Evolutionary conservation across 2,329 filamentous ascomycete species (phyloP), one percentile per base, ranked within the genome.

Genomic region (Trichoderma polysporum): DNA sequence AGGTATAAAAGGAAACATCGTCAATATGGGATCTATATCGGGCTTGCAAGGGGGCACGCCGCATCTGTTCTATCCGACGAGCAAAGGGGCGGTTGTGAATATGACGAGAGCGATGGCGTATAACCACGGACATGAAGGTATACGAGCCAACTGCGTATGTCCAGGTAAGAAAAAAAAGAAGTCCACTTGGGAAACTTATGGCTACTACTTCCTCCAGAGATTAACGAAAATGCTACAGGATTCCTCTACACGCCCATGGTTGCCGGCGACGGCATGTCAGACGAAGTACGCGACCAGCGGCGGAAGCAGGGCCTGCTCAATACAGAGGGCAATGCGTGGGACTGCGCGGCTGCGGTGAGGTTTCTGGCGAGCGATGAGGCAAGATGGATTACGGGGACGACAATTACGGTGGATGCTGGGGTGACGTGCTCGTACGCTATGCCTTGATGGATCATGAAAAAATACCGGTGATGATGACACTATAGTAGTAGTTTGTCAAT

Each of bases 11-110:
- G 85, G 86, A 7, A 80, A 76, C 47, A 86, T 89, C 67, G 79
- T 90, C 70, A 90, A 90, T 71, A 86, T 90, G 80, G 85, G 84
- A 2, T 85, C 82, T 54, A 87, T 90, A 1, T 86, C 87, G 0
- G 87, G 87, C 0, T 59, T 83, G 35, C 76, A 77, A n/a, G 82
- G 82, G 0, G 82, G 82, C 0, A 81, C 78, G 35, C 80, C 80
- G 1, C 76, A 79, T 68, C 69, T 84, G 4, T 70, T 83, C 1
- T 84, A 84, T 53, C 81, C 82, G 7, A 83, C 81, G 0, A 79
- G 76, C 68, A 84, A 84, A 67, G 81, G 82, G 0, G 81, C 82
- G 0, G 79, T 85, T 1, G 77, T 84, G 2, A 81, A 84, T 27
- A 84, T 85, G 82, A 84, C 83, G 0, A 72, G 81, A 1, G 81